A percentile compares a stretch with the other conserved stretches of the same genome.
phyloP scores from a whole-genome alignment of 208 protist genomes.

The Angomonas deanei region DNA sequence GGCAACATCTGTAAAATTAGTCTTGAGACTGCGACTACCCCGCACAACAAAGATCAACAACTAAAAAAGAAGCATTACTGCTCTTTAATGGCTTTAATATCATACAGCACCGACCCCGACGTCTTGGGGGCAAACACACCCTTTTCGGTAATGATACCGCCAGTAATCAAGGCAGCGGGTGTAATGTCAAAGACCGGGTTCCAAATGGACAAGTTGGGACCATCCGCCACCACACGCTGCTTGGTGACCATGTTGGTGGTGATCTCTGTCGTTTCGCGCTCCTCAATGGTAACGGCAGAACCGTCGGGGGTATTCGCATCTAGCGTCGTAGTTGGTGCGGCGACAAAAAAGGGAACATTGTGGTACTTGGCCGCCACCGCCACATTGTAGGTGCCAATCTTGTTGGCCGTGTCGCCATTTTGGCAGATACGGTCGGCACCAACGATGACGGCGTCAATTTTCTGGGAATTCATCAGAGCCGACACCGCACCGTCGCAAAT shows the following conservation, averaged over 20 bases:
- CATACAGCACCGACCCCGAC: conserved; percentile 33
- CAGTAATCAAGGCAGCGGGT: conserved; percentile 89
- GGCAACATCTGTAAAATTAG: no score
- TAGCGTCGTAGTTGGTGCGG: conserved; percentile 88
- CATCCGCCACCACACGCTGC: conserved; percentile 80
- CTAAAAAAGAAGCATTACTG: not conserved
- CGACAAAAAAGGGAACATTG: conserved; percentile 90
- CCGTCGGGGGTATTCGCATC: conserved; percentile 82
- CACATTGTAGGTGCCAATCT: conserved; percentile 94
- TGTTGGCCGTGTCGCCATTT: conserved; percentile 96
- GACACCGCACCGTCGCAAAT: conserved; percentile 90
- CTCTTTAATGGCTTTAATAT: conserved; percentile 33
- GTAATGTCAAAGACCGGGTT: conserved; percentile 98
- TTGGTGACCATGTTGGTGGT: conserved; percentile 76
- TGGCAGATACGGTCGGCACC: conserved; percentile 92
- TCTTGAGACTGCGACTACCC: no score
- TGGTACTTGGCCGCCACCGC: conserved; percentile 88
- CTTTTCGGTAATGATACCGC: conserved; percentile 92
- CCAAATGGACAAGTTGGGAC: conserved; percentile 85
- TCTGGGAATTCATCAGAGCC: conserved; percentile 47
- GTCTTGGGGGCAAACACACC: conserved; percentile 64
- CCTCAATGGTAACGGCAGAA: conserved; percentile 87
- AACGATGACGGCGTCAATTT: conserved; percentile 89
- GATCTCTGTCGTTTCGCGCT: conserved; percentile 88
- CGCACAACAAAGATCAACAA: not conserved